Evolutionary conservation across 306 rosid genomes (phyloP), one percentile per base, ranked within the genome.

Genomic region (Malus sieversii): DNA sequence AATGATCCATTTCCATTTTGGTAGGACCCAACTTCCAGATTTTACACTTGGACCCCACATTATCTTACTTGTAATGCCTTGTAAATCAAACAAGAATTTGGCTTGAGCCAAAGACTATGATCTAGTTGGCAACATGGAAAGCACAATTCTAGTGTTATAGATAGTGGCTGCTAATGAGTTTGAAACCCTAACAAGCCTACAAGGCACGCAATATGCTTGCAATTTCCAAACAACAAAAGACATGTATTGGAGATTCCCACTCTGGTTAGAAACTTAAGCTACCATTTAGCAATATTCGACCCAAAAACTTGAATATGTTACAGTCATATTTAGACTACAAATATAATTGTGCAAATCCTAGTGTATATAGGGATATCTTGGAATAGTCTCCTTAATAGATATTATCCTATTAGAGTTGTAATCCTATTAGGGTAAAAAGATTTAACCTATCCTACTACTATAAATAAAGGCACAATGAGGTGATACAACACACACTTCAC

Each of bases 111-210:
- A 57, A 70, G 76, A 75, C 30, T 64, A 84, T 87, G 77, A 89
- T 89, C 79, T 25, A 65, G 96, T 81, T 90, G 91, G 91, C 79
- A 79, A 82, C 52, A 75, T 77, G 85, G 93, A 81, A 74, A 74
- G 79, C 91, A 88, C 8, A 79, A 80, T 80, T 82, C 53, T 75
- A 64, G 42, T 74, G 81, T 32, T 80, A 59, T 60, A 4, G 66
- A 27, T 80, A 19, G 74, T 66, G 79, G 83, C 74, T 75, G 72
- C 75, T 19, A 74, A 86, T 76, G 78, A 87, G 81, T 85, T 81
- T 74, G 83, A 87, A 76, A 74, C 86, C 83, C 79, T 80, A 44
- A 76, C 78, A 85, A 86, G 89, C 89, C 90, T 83, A 86, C 87
- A 86, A 78, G 30, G 80, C 61, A 48, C 79, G 74, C 80, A 75